A percentile compares a stretch with the other conserved stretches of the same genome.
phyloP scores from a whole-genome alignment of 352 stramenopile species.

The Pythium myriotylum region DNA sequence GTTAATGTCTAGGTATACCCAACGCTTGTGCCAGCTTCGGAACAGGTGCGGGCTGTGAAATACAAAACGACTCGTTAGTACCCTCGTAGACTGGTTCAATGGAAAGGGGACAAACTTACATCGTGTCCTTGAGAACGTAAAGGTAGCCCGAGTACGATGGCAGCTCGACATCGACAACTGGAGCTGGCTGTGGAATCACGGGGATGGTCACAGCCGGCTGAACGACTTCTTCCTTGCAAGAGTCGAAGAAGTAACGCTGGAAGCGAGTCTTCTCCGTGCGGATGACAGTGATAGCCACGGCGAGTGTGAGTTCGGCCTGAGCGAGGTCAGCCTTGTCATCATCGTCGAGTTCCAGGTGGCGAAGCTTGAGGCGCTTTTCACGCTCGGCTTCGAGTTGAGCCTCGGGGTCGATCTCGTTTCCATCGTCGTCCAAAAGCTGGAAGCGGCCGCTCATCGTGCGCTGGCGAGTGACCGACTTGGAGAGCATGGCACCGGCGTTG shows the following conservation, averaged over 20 bases:
- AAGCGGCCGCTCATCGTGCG: slow-evolving; percentile 47
- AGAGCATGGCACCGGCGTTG: slow-evolving; percentile 41
- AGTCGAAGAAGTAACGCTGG: slow-evolving; percentile 57
- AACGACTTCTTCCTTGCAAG: slow-evolving; percentile 59
- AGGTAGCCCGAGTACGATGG: slow-evolving; percentile 79
- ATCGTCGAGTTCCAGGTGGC: slow-evolving; percentile 62
- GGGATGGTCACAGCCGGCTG: slow-evolving; percentile 34
- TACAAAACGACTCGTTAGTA: background rate
- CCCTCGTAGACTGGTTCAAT: background rate
- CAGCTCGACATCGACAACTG: slow-evolving; percentile 39
- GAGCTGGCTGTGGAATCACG: slow-evolving; percentile 31
- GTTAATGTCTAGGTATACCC: slow-evolving; percentile 83
- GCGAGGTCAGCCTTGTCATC: slow-evolving; percentile 65
- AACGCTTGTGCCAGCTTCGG: slow-evolving; percentile 80
- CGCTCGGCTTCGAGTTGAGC: slow-evolving; percentile 43
- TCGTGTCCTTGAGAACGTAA: slow-evolving; percentile 75
- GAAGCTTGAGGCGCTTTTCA: slow-evolving; percentile 54
- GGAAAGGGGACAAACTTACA: slow-evolving; percentile 17
- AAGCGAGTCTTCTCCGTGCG: slow-evolving; percentile 62
- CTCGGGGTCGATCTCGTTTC: slow-evolving; percentile 68
- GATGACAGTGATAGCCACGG: slow-evolving; percentile 63
- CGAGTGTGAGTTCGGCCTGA: slow-evolving; percentile 51
- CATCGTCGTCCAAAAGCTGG: slow-evolving; percentile 64
- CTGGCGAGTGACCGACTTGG: slow-evolving; percentile 28
- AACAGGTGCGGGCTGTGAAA: slow-evolving; percentile 52